phyloP scores from a whole-genome alignment of 2,329 filamentous ascomycete species.

The Microsporum audouinii region DNA sequence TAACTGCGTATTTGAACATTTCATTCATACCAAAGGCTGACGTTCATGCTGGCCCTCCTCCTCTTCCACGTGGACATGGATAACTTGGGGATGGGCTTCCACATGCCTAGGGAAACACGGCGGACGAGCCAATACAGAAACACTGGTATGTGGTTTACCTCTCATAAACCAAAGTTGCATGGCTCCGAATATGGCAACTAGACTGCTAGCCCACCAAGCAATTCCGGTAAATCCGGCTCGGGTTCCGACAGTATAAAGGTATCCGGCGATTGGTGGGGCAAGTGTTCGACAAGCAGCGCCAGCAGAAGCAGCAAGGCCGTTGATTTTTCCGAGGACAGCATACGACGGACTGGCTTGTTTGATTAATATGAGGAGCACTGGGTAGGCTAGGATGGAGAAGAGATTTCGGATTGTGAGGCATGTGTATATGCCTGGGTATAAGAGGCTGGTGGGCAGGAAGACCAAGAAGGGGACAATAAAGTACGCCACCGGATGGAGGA shows the following conservation, averaged over 20 bases:
- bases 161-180: constrained; percentile 47
- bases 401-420: constrained; percentile 55
- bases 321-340: constrained; percentile 56
- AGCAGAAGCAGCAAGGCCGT: constrained; percentile 59
- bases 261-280: constrained; percentile 56
- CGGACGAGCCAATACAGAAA: constrained; percentile 23
- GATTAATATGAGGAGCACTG: constrained; percentile 57
- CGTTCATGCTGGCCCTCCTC: neutral
- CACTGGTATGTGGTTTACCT: constrained; percentile 35
- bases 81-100: constrained; percentile 2
- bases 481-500: constrained; percentile 57
- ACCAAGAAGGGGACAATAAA: constrained; percentile 58
- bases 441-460: constrained; percentile 42
- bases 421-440: constrained; percentile 54
- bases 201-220: constrained; percentile 50
- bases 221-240: constrained; percentile 48
- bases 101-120: constrained; percentile 8
- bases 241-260: constrained; percentile 53
- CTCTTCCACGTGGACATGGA: constrained; percentile 11
- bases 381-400: constrained; percentile 57
- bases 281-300: constrained; percentile 61
- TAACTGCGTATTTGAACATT: too few species aligned
- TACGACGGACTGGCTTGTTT: constrained; percentile 58
- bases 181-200: constrained; percentile 46
- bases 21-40: neutral